Conservation (phyloP, 768 basidiomycete genomes). For the Xerocomellus dryophilus region DNA sequence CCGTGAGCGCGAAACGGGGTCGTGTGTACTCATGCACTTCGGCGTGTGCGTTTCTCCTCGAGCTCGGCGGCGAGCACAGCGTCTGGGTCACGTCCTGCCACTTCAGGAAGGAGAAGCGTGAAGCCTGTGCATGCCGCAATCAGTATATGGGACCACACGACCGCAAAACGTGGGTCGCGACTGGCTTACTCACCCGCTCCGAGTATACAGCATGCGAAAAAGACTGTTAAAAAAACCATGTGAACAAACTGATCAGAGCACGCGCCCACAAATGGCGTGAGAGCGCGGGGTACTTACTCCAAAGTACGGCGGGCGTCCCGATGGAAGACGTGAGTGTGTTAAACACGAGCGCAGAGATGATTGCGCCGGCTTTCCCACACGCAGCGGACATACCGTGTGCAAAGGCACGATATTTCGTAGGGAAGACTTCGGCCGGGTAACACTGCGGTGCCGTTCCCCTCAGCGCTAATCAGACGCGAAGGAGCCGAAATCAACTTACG, state of each 20-base stretch:
- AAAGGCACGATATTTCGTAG: slow-evolving; percentile 67
- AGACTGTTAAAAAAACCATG: slow-evolving; percentile 42
- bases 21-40: not conserved
- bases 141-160: not conserved
- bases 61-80: slow-evolving; percentile 41
- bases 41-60: slow-evolving; percentile 12
- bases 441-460: slow-evolving; percentile 37
- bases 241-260: not conserved
- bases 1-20: not conserved
- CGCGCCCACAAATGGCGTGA: not conserved
- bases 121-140: slow-evolving; percentile 22
- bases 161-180: not conserved
- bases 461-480: not conserved
- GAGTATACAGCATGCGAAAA: slow-evolving; percentile 59
- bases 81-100: slow-evolving; percentile 50
- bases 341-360: slow-evolving; percentile 73
- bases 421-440: slow-evolving; percentile 79
- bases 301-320: slow-evolving; percentile 63
- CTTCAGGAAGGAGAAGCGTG: slow-evolving; percentile 51
- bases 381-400: slow-evolving; percentile 79
- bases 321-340: slow-evolving; percentile 58
- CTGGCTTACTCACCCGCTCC: slow-evolving; percentile 43
- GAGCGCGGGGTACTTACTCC: slow-evolving; percentile 53
- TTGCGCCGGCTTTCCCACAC: slow-evolving; percentile 70
- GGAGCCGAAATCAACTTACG: slow-evolving; percentile 30